phyloP scores from a whole-genome alignment of 805 yeast genomes.

The Yarrowia sp. region DNA sequence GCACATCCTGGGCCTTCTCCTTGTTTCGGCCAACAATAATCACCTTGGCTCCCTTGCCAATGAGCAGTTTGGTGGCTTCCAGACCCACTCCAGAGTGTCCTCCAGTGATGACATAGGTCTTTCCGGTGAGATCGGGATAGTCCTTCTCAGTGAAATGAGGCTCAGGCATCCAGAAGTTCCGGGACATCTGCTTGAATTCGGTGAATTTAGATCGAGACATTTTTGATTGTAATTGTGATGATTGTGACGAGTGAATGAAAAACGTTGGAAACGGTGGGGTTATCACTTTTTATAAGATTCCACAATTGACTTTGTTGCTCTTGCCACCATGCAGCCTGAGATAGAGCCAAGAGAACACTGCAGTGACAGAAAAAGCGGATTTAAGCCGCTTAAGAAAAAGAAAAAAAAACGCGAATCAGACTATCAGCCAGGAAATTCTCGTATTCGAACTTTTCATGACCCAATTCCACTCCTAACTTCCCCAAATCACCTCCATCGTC shows the following conservation, averaged over 20 bases:
- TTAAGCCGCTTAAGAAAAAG: too few relatives aligned
- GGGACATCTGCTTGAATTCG: background rate
- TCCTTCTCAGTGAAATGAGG: constrained; percentile 32
- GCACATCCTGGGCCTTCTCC: constrained; percentile 37
- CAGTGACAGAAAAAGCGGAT: too few relatives aligned
- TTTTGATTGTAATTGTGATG: too few relatives aligned
- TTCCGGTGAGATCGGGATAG: constrained; percentile 39
- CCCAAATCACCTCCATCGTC: background rate
- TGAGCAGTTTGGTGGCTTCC: constrained; percentile 38
- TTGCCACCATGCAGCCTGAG: background rate
- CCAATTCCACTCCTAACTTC: background rate
- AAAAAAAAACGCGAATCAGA: too few relatives aligned
- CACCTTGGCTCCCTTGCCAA: constrained; percentile 39
- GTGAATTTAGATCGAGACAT: constrained; percentile 12
- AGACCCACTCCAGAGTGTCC: constrained; percentile 40
- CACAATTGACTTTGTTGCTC: background rate
- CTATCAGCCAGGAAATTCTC: too few relatives aligned
- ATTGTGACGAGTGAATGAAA: background rate
- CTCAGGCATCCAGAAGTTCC: constrained; percentile 9
- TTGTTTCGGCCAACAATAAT: constrained; percentile 41
- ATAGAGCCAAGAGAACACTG: too few relatives aligned
- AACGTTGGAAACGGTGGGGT: too few relatives aligned
- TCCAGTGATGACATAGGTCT: constrained; percentile 40
- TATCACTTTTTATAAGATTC: background rate
- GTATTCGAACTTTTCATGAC: background rate